Evolutionary conservation across 169 alveolate species (phyloP), one percentile per base, ranked within the genome.

Genomic region (Eimeria acervulina): DNA sequence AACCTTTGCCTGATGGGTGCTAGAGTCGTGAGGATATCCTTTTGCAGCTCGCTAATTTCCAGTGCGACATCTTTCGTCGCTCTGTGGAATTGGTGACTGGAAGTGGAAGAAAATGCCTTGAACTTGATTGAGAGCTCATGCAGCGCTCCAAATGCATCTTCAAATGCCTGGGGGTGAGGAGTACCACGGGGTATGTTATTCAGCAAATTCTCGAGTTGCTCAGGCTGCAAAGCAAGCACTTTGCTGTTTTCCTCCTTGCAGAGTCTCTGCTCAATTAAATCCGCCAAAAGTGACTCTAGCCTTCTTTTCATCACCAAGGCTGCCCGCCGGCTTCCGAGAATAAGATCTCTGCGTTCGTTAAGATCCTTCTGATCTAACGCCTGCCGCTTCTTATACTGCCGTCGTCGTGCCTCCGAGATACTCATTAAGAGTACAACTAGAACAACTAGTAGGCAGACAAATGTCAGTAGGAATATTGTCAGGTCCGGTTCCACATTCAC

Each of bases 151-250:
- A 87, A 87, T 12, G 93, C 93, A 36, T 87, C 61, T 87, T 87
- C 93, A 40, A 87, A 87, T 51, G 93, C 93, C 61, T 87, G 93
- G n/a, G 93, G 93, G 42, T 87, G 93, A 61, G 80, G 93, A 59
- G 78, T 59, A 7, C 83, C 93, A 33, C 28, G 80, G n/a, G 93
- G 93, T 36, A 87, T 87, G 61, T 8, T 21, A 19, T 28, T 28
- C 4, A 87, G 93, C 93, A 87, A 61, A n/a, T 31, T 55, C 26
- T 61, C 59, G 26, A 87, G 61, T 31, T 87, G 93, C 40, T 87
- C 93, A 40, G 93, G 93, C 66, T 52, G 74, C 81, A 87, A 40
- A 4, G 93, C 93, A 17, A 87, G 93, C 47, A 87, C 93, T 87
- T 55, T 59, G 40, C 33, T 36, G 63, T 87, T 33, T 23, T 87